Evolutionary conservation across 352 stramenopile species (phyloP), one percentile per base, ranked within the genome.

Genomic region (Pythium periplocum): DNA sequence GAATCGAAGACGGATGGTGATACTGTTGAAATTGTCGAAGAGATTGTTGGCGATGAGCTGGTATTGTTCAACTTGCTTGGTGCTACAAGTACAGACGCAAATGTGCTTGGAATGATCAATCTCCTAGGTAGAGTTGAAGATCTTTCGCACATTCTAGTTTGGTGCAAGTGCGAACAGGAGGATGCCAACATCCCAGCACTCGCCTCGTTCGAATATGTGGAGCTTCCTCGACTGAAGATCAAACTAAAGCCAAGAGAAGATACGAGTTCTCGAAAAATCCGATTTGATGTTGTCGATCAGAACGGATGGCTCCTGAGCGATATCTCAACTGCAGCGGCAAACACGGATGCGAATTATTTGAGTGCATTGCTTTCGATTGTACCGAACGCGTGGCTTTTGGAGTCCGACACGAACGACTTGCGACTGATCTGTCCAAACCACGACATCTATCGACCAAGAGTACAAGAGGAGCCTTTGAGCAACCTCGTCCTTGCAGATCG

Each of bases 221-320:
- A 99, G 60, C 76, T 99, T 33, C 97, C 97, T 32, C 79, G 97
- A 35, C 73, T 99, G 26, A 98, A 98, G 61, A 67, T 99, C 12
- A 98, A 95, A 49, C 96, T 99, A 51, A 70, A 83, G 47, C 83
- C 87, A 54, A 63, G 65, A 59, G 61, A 86, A 73, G 56, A 74
- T 48, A 38, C 61, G 62, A 12, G 64, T 66, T 54, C 77, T 55
- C 56, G 78, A 62, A 61, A 60, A 35, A 59, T 92, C 43, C 75
- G 75, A 2, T 59, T 91, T 32, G 69, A 85, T 31, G 71, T 95
- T 1, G 74, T 89, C 55, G 84, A 93, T 59, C 82, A 95, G 57
- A 90, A 74, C 48, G 80, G 80, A 2, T 95, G 84, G 84, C 92
- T 88, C 61, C 66, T 95, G 10, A 90, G 82, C 46, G 78, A 90